A percentile compares a stretch with the other conserved stretches of the same genome.
Evolutionary conservation across 345 rosid genomes (phyloP).

Genomic region (Linum lewisii): DNA sequence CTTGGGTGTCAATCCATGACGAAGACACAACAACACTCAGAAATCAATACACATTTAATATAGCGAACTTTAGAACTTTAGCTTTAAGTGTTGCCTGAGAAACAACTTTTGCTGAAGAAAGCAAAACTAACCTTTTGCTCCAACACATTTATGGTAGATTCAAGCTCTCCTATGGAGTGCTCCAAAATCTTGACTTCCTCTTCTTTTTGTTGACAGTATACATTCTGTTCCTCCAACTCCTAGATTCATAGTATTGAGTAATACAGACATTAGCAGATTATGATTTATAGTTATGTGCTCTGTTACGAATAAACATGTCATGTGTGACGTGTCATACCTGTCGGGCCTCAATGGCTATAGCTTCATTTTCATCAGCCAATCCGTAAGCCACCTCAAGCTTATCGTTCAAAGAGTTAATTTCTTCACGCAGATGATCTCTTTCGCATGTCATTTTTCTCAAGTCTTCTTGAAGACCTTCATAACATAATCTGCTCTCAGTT

Average conservation of each 20-base stretch:
- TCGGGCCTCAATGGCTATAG: conserved; percentile 67
- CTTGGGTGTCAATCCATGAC: too few relatives aligned
- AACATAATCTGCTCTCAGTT: conserved; percentile 33
- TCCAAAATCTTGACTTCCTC: conserved; percentile 87
- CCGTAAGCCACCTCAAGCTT: conserved; percentile 60
- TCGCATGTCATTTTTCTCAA: conserved; percentile 34
- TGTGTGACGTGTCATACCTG: conserved; percentile 36
- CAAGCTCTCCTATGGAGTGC: conserved; percentile 80
- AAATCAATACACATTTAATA: neutral
- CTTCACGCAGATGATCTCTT: conserved; percentile 52
- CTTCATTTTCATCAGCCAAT: conserved; percentile 82
- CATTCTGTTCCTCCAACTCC: conserved; percentile 73
- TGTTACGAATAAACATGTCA: too few relatives aligned
- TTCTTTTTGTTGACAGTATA: conserved; percentile 76
- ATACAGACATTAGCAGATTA: neutral
- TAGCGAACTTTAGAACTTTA: neutral
- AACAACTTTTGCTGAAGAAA: neutral
- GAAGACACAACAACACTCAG: too few relatives aligned
- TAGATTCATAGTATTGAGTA: conserved; percentile 15
- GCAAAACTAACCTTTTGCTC: conserved; percentile 62
- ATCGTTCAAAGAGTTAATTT: conserved; percentile 49
- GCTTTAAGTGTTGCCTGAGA: neutral
- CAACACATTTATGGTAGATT: conserved; percentile 65
- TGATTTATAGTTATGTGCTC: too few relatives aligned
- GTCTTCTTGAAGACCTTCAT: conserved; percentile 42